Evolutionary conservation across 345 rosid genomes (phyloP).

Genomic region (Fremontodendron californicum): DNA sequence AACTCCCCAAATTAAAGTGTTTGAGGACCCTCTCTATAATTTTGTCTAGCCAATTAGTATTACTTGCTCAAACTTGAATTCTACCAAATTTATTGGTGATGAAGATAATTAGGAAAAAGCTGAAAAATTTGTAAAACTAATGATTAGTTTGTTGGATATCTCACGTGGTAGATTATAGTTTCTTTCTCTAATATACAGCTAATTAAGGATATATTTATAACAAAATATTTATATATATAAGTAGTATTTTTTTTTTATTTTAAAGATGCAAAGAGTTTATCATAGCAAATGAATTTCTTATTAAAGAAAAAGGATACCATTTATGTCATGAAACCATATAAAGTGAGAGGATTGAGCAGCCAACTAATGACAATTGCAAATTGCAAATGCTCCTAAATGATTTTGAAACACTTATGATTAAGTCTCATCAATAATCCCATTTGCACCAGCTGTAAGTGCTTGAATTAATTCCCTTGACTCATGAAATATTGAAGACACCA

Average conservation of each 20-base stretch:
- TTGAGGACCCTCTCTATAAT: neutral
- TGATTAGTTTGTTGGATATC: neutral
- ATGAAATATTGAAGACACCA: neutral
- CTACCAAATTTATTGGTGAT: neutral
- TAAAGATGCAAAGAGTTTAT: neutral
- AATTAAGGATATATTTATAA: neutral
- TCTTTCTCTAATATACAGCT: neutral
- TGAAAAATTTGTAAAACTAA: neutral
- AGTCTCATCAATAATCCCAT: neutral
- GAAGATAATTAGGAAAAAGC: neutral
- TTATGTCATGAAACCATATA: neutral
- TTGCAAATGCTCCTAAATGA: constrained; percentile 1
- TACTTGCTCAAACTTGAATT: neutral
- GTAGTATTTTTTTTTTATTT: too few relatives aligned
- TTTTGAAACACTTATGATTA: neutral
- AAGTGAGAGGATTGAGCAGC: neutral
- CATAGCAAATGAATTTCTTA: neutral
- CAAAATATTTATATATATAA: too few relatives aligned
- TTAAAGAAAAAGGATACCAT: too few relatives aligned
- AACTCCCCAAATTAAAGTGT: constrained; percentile 4
- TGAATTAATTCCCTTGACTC: neutral
- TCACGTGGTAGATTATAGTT: neutral
- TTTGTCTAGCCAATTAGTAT: neutral
- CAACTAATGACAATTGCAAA: neutral
- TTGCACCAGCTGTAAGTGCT: neutral